Evolutionary conservation across 192 early-diverging fungal species (phyloP), one percentile per base, ranked within the genome.

Genomic region (Coemansia sp.): DNA sequence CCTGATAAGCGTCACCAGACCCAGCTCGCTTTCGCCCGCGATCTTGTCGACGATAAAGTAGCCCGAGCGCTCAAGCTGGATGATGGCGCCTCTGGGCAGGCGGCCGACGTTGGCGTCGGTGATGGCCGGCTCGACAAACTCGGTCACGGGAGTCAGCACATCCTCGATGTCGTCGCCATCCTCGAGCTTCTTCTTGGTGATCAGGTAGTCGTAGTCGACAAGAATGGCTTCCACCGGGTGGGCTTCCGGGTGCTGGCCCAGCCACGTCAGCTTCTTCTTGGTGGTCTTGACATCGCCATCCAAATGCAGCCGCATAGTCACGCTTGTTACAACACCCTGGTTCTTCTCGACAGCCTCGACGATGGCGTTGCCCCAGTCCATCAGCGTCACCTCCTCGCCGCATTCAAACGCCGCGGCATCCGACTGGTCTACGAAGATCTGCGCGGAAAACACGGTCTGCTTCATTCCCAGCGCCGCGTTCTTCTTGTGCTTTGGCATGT

Each of bases 281-380:
- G 98, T 99, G 76, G 93, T 91, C 76, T 97, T 98, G 72, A 97
- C 96, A 76, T 99, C 96, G 60, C 95, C 95, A 38, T 90, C 92
- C 63, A 97, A 87, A 74, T 98, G 89, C 52, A 98, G 76, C 53
- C 88, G 85, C 57, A 95, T 69, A 24, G 89, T 85, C 21, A 95
- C 78, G 23, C 52, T 61, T 0, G 71, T 84, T 20, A 98, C 91
- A 20, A 78, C 62, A 16, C 67, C 86, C 0, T 39, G 76, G 51
- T 2, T 15, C 81, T 89, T 88, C 56, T 89, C 77, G 62, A 98
- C 87, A 14, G 83, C 73, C 62, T 90, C 85, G 63, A 99, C 89
- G 73, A 98, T 86, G 10, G 91, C 95, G 78, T 99, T 99, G 46
- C 98, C 98, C 98, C 98, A 99, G 86, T 98, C 96, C 96, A 99